phyloP scores from a whole-genome alignment of 441 rosid species.

The Populus tomentosa region DNA sequence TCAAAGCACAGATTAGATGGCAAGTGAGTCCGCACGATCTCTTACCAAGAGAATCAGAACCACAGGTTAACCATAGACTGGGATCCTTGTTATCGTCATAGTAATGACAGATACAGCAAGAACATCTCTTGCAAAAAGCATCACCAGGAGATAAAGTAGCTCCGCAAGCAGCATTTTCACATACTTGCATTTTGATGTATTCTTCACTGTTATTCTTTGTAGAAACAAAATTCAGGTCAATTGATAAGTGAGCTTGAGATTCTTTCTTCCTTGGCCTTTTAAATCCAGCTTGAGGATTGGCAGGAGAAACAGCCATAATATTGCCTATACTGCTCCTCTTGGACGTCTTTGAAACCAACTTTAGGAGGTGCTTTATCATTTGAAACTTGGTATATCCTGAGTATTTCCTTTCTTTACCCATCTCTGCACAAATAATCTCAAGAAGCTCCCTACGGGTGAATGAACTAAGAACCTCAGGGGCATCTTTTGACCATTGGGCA shows the following conservation, averaged over 20 bases:
- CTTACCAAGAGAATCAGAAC: conserved; percentile 45
- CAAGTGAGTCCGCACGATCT: conserved; percentile 78
- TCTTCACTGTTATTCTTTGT: conserved; percentile 26
- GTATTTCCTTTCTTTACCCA: conserved; percentile 96
- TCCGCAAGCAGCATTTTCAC: conserved; percentile 87
- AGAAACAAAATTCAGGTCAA: conserved; percentile 35
- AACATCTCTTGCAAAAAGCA: conserved; percentile 41
- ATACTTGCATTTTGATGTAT: conserved; percentile 29
- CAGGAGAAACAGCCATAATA: conserved; percentile 22
- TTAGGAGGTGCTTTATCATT: conserved; percentile 84
- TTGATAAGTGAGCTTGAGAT: conserved; percentile 46
- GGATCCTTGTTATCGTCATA: conserved; percentile 97
- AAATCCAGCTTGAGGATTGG: conserved; percentile 31
- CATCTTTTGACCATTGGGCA: conserved; percentile 56
- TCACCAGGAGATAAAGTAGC: conserved; percentile 54
- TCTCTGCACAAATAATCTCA: conserved; percentile 83
- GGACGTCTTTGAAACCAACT: conserved; percentile 60
- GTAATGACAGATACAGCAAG: conserved; percentile 49
- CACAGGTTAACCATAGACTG: conserved; percentile 84
- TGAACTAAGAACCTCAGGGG: conserved; percentile 65
- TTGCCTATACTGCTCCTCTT: conserved; percentile 39
- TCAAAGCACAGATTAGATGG: conserved; percentile 84
- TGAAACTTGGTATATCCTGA: conserved; percentile 82
- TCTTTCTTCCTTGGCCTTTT: conserved; percentile 67
- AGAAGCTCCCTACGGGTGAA: conserved; percentile 93